Evolutionary conservation across 129 eudicot species (phyloP).

Genomic region (Flaveria bidentis): DNA sequence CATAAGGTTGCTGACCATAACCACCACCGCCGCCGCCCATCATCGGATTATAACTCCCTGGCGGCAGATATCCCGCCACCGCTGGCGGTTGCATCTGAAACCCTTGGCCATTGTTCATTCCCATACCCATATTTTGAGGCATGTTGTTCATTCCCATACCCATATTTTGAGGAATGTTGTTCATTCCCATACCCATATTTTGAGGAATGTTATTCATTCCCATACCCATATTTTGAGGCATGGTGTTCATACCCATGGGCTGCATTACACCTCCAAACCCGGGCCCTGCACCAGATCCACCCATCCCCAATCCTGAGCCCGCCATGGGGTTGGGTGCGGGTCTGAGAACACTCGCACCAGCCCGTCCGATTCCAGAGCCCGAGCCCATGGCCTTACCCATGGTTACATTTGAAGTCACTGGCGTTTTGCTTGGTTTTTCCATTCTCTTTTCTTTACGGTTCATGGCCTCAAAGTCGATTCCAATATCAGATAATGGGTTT

Average conservation of each 20-base stretch:
- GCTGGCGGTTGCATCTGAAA: conserved; percentile 56
- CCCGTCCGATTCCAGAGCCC: conserved; percentile 95
- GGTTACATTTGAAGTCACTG: conserved; percentile 58
- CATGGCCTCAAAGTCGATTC: conserved; percentile 91
- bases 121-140: conserved; percentile 4
- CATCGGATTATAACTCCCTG: conserved; percentile 65
- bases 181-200: conserved; percentile 43
- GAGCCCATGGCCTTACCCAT: conserved; percentile 99
- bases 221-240: conserved; percentile 42
- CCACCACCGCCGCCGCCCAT: conserved; percentile 57
- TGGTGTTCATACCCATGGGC: conserved; percentile 45
- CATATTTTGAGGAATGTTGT: conserved; percentile 14
- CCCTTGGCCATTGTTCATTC: conserved; percentile 44
- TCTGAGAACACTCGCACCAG: conserved; percentile 73
- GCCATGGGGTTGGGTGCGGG: conserved; percentile 56
- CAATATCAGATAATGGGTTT: conserved; percentile 84
- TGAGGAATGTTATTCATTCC: conserved; percentile 37
- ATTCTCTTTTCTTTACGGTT: conserved; percentile 91
- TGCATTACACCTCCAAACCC: conserved; percentile 39
- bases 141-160: conserved; percentile 32
- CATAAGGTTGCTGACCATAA: conserved; percentile 78
- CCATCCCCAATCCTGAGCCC: conserved; percentile 70
- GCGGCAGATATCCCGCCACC: conserved; percentile 45
- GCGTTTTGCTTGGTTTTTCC: conserved; percentile 75
- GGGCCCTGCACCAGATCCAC: conserved; percentile 39